Evolutionary conservation across 495 filamentous ascomycete species (phyloP), one percentile per base, ranked within the genome.

Genomic region (Xylaria longipes): DNA sequence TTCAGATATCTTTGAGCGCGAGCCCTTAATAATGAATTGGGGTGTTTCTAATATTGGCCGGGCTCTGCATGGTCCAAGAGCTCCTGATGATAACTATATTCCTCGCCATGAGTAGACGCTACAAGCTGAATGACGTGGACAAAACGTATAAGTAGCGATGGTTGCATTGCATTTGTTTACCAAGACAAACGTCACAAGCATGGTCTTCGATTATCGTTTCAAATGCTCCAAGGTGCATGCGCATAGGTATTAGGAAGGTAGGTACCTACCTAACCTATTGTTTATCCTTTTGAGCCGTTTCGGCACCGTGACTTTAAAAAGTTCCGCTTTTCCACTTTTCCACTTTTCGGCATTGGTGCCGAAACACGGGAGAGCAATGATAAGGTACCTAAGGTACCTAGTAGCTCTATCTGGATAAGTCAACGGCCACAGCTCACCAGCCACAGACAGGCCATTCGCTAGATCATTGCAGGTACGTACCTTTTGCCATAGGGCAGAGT

Each of bases 51-150:
- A 39, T 62, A 17, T 39, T 35, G 56, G 56, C 56, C 56, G 8
- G 22, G 33, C 17, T 60, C 29, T 35, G 29, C 56, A n/a, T 56
- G 56, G 56, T n/a, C 5, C 31, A 37, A 37, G 56, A 15, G 31
- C 25, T 29, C 35, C 8, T 63, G 20, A 63, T 62, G 35, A 62
- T 63, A 37, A 63, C 29, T 22, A 9, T 63, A 63, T 15, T 25
- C 0, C 1, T 43, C n/a, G 22, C n/a, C 22, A 43, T 14, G 8
- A 43, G 37, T 11, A 43, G 60, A 20, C 14, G 9, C 8, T 37
- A 27, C 5, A 9, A 22, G 25, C 3, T 29, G 37, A 43, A 3
- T 63, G 60, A 43, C 37, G 22, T 27, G n/a, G 12, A 25, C 58
- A 37, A 39, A 17, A 20, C 54, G 31, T 20, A 58, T 22, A n/a